Base-by-base conservation (phyloP, 2,329 filamentous ascomycete genomes). In the Colletotrichum melonis region DNA sequence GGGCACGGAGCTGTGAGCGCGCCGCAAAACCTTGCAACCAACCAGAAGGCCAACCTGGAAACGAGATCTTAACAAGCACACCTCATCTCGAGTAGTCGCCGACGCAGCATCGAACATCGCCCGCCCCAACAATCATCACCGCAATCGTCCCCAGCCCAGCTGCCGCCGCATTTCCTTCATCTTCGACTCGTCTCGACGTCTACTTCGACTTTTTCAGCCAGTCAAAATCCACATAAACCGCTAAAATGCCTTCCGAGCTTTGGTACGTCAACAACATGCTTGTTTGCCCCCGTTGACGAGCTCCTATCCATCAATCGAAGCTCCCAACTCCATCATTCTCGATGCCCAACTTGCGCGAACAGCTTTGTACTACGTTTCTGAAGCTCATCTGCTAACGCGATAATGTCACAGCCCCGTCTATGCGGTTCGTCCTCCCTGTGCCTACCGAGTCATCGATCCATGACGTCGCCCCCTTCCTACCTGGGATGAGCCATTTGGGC, bases 351-450 rank as follows among this genome's bases (percentile, higher is more conserved):
- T 2, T 55, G 9, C 59, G 32, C 52, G 52, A 56, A 14, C 35
- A 73, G 57, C 62, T 54, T 73, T 54, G 46, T 26, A 22, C 55
- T 54, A 30, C 22, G 12, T 67, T 22, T 67, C 8, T 38, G 14
- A 49, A 73, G 55, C 58, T 63, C 16, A 56, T 72, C 70, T 75
- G 75, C 78, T 81, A 78, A 80, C 74, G 35, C 76, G 67, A 63
- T 63, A 28, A 54, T 62, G 42, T 67, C 30, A 76, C 80, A 99
- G 96, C 89, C 96, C 96, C 88, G 96, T 97, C 82, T 99, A 98
- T 89, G 95, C 97, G 91, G 97, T 98, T 92, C 95, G 96, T 98
- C 81, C 76, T 68, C 74, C 75, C 73, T 77, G 71, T 65, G 70
- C 60, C 65, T 74, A 56, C 58, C 74, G 74, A 70, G 56, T 69